Evolutionary conservation across 306 rosid species (phyloP).

Genomic region (Sechiopsis laciniata): DNA sequence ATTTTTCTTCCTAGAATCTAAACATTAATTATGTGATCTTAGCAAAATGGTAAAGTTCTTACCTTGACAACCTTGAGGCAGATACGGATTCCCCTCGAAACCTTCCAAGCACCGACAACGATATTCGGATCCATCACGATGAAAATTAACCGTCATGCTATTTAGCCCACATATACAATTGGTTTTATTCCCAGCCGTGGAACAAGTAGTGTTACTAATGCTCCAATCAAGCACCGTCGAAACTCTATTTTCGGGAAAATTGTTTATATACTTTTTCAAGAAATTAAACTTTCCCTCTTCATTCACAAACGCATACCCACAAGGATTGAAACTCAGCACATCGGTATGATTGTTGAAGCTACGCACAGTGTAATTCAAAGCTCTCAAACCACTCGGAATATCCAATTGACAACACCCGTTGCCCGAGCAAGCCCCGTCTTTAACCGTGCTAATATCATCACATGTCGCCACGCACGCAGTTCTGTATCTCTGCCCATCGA

Average conservation of each 20-base stretch:
- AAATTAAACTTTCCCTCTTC: conserved; percentile 26
- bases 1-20: too few relatives aligned
- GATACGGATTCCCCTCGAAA: conserved; percentile 41
- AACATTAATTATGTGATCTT: too few relatives aligned
- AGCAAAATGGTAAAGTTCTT: not conserved
- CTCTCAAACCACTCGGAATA: conserved; percentile 14
- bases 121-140: conserved; percentile 21
- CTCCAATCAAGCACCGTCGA: conserved; percentile 41
- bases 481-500: not conserved
- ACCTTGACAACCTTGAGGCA: conserved; percentile 34
- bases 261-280: not conserved
- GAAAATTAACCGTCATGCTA: not conserved
- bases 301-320: conserved; percentile 31
- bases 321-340: conserved; percentile 13
- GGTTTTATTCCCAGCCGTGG: not conserved
- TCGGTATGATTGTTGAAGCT: not conserved
- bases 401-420: conserved; percentile 36
- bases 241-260: not conserved
- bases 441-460: not conserved
- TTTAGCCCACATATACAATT: conserved; percentile 20
- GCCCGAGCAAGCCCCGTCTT: conserved; percentile 29
- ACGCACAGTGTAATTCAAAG: fast-evolving
- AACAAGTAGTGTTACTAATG: conserved; percentile 22
- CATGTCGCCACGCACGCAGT: conserved; percentile 33
- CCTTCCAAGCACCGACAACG: conserved; percentile 36